phyloP scores from a whole-genome alignment of 1,284 basidiomycete species.

The Ustilago xerochloae region DNA sequence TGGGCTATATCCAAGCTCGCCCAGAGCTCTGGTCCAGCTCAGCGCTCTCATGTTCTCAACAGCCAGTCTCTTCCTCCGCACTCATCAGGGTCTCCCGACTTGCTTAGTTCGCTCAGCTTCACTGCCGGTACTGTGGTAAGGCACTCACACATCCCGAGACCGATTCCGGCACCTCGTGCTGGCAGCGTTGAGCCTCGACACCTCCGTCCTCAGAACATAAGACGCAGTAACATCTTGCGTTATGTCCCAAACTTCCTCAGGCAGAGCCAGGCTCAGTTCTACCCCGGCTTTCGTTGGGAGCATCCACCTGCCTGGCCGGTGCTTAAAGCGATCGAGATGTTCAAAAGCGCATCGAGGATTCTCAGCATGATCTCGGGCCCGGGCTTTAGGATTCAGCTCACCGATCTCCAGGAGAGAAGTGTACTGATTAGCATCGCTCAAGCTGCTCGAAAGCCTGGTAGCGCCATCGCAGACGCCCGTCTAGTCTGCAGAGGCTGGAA shows the following conservation, averaged over 20 bases:
- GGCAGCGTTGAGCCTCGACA: not conserved
- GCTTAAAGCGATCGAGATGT: not conserved
- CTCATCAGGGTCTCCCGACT: not conserved
- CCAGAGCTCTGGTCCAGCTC: conserved; percentile 2
- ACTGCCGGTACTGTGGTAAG: conserved; percentile 18
- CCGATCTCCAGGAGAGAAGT: no score
- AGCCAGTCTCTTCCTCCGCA: conserved; percentile 6
- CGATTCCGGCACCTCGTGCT: not conserved
- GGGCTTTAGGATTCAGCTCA: no score
- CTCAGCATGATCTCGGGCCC: no score
- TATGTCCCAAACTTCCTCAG: no score
- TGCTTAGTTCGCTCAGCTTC: conserved; percentile 26
- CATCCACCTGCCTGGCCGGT: no score
- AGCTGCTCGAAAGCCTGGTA: not conserved
- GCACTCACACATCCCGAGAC: not conserved
- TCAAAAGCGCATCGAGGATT: no score
- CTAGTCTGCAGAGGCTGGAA: conserved; percentile 28
- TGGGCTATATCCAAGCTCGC: conserved; percentile 24
- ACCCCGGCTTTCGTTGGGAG: no score
- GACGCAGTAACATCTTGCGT: not conserved
- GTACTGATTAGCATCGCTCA: not conserved
- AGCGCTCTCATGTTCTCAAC: conserved; percentile 12
- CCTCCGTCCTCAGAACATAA: no score
- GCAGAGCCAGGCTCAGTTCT: no score
- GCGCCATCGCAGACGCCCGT: conserved; percentile 1